Conservation (phyloP, 2,329 filamentous ascomycete species). For the Sordariomycetes sp. region DNA sequence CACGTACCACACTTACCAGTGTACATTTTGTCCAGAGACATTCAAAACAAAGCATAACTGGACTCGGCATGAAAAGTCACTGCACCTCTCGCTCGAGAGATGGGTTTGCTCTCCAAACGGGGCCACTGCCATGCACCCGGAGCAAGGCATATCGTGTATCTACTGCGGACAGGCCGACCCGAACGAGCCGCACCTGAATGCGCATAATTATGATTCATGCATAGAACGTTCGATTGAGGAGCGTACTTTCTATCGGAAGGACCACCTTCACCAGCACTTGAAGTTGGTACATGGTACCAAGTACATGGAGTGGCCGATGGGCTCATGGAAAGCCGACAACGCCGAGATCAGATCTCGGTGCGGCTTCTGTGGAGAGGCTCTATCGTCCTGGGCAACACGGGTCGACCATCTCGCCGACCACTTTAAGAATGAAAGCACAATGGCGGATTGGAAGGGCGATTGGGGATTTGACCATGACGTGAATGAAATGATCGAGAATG, state of each 20-base stretch:
- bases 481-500: constrained; percentile 25
- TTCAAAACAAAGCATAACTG: constrained; percentile 33
- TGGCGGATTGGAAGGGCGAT: constrained; percentile 30
- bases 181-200: constrained; percentile 17
- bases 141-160: constrained; percentile 23
- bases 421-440: constrained; percentile 25
- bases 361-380: constrained; percentile 24
- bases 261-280: constrained; percentile 28
- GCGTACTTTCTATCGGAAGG: constrained; percentile 29
- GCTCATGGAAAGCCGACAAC: constrained; percentile 20
- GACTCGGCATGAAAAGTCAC: constrained; percentile 37
- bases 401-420: constrained; percentile 28
- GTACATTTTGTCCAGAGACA: constrained; percentile 32
- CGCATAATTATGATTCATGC: constrained; percentile 29
- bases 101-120: constrained; percentile 30
- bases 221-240: constrained; percentile 34
- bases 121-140: constrained; percentile 25
- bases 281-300: constrained; percentile 27
- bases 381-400: constrained; percentile 22
- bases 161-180: constrained; percentile 22
- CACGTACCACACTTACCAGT: constrained; percentile 18
- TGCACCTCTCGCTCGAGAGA: constrained; percentile 30
- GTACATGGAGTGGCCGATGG: constrained; percentile 32
- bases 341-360: constrained; percentile 19
- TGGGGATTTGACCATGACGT: constrained; percentile 27